These are phyloP conservation scores for Paracoccidioides brasiliensis DNA, from an alignment of 2,329 filamentous ascomycete species.

Conservation along the genomic window DNA sequence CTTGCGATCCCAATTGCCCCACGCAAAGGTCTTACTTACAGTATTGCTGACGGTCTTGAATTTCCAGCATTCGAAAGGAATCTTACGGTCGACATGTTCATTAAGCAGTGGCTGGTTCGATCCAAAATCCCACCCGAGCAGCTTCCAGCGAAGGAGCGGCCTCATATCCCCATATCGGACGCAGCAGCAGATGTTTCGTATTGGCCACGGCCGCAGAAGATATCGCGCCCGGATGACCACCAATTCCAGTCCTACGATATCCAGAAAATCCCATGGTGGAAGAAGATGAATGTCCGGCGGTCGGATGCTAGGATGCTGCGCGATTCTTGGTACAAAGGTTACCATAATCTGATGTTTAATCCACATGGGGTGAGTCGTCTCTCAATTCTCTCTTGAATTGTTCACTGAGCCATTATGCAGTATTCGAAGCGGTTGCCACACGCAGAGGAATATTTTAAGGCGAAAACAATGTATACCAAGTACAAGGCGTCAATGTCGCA, in stretches of 20 bases:
- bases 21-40: constrained; percentile 5
- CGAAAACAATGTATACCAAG: constrained; percentile 36
- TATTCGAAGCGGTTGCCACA: constrained; percentile 22
- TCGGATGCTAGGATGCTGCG: constrained; percentile 26
- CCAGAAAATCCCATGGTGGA: constrained; percentile 31
- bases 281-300: constrained; percentile 24
- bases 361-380: constrained; percentile 12
- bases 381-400: not conserved
- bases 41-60: constrained; percentile 9
- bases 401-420: constrained; percentile 12
- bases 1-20: constrained; percentile 8
- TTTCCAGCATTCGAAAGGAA: constrained; percentile 27
- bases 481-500: constrained; percentile 41
- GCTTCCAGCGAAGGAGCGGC: not conserved
- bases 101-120: constrained; percentile 27
- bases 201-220: constrained; percentile 23
- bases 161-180: constrained; percentile 13
- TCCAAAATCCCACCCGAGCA: constrained; percentile 11
- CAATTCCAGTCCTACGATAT: constrained; percentile 24
- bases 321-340: constrained; percentile 30
- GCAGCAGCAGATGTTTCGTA: constrained; percentile 22
- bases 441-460: constrained; percentile 36
- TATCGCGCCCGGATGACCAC: constrained; percentile 20
- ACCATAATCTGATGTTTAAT: constrained; percentile 26
- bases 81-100: constrained; percentile 31